Evolutionary conservation across 73 alveolate genomes (phyloP), one percentile per base, ranked within the genome.

Genomic region (Paramecium sonneborni): DNA sequence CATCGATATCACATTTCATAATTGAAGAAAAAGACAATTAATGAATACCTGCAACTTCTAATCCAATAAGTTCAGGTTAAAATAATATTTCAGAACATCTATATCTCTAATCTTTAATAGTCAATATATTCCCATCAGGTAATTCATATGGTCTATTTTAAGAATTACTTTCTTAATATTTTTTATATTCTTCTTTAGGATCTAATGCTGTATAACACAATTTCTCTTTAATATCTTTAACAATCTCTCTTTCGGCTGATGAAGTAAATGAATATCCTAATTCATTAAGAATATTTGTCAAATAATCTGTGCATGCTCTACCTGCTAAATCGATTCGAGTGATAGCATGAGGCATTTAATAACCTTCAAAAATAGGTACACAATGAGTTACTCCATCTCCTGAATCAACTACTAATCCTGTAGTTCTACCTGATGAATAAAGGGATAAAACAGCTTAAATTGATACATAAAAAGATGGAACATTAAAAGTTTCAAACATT

Each of bases 331-430:
- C 98, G 79, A 95, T 85, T 84, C 97, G 92, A 93, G 88, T 93
- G 76, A 95, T 90, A 85, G 97, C 97, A 67, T 96, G 97, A 23
- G 99, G 99, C 28, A 98, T 41, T 10, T 97, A 94, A 85, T 98
- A 97, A 62, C 98, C 99, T 68, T 98, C 99, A 92, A 96, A 98
- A 94, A 98, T 96, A 37, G 99, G 99, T 58, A 98, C 99, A n/a
- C 98, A 97, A 96, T 98, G 98, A 82, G 99, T 93, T 56, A 97
- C 97, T 48, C 99, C 99, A 35, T 98, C 99, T 12, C 99, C 99
- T 35, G 99, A 96, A 95, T 98, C 99, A 38, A 98, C 57, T 15
- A 98, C 99, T 20, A 97, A 91, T 34, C 99, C 99, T 18, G 99
- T 95, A 62, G 98, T 95, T 35, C 97, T 92, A 6, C 99, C 99